A percentile compares a stretch with the other conserved stretches of the same genome.
Conservation (phyloP, 768 basidiomycete genomes). For the Imleria badia region DNA sequence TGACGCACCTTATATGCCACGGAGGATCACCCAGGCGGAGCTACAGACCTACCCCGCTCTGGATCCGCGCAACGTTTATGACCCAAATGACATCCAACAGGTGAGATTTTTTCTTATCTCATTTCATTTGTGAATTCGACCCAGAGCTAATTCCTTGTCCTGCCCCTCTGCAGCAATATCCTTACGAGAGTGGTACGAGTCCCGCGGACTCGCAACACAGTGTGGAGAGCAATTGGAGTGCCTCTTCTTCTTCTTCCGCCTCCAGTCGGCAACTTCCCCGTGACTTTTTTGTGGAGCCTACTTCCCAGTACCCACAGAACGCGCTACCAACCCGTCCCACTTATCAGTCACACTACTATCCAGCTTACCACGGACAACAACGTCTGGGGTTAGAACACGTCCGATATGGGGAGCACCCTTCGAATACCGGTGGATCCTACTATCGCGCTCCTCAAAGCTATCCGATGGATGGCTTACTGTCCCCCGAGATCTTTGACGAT, state of each 20-base stretch:
- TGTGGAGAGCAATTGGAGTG: constrained; percentile 28
- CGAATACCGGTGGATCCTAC: constrained; percentile 7
- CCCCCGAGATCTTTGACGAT: constrained; percentile 18
- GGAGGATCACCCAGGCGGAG: constrained; percentile 21
- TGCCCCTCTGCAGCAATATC: constrained; percentile 13
- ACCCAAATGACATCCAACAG: constrained; percentile 10
- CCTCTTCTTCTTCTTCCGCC: constrained; percentile 23
- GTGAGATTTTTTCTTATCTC: constrained; percentile 10
- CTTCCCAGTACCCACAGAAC: constrained; percentile 8
- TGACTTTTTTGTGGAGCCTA: constrained; percentile 4
- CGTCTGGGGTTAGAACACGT: constrained; percentile 24
- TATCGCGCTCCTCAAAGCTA: constrained; percentile 21
- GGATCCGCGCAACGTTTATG: constrained; percentile 13
- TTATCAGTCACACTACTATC: constrained; percentile 19
- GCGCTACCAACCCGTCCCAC: background rate
- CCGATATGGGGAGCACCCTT: constrained; percentile 15
- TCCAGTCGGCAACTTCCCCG: constrained; percentile 16
- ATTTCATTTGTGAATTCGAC: background rate
- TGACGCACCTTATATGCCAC: constrained; percentile 33
- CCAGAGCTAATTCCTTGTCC: background rate
- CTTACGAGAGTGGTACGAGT: constrained; percentile 20
- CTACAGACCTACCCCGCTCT: constrained; percentile 14
- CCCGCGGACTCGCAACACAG: constrained; percentile 28
- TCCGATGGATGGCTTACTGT: constrained; percentile 3
- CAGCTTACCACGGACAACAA: constrained; percentile 23